A percentile compares a stretch with the other conserved stretches of the same genome.
Conservation (phyloP, 805 yeast species). For the Kurtzmaniella fragi region DNA sequence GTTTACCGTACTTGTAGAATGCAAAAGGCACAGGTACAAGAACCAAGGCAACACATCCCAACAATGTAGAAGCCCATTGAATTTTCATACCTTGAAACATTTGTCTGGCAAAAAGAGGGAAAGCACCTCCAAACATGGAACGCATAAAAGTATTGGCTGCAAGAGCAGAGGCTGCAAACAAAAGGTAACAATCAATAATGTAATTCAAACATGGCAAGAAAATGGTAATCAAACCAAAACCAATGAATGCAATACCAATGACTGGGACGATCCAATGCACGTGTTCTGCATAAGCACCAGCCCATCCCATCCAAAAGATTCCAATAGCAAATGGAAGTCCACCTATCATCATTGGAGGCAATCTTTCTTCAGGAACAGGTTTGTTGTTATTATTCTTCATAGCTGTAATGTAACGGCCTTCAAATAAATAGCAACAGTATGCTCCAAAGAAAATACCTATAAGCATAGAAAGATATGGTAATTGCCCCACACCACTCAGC, state of each 20-base stretch:
- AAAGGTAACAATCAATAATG: slow-evolving; percentile 54
- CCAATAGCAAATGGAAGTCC: slow-evolving; percentile 71
- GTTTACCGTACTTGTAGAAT: slow-evolving; percentile 41
- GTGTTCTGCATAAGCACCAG: slow-evolving; percentile 67
- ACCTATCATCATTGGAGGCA: slow-evolving; percentile 72
- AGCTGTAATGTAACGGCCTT: slow-evolving; percentile 20
- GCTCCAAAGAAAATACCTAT: slow-evolving; percentile 30
- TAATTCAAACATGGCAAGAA: slow-evolving; percentile 60
- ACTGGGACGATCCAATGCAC: slow-evolving; percentile 76
- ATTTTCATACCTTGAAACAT: slow-evolving; percentile 48
- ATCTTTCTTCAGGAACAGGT: slow-evolving; percentile 74
- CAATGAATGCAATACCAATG: slow-evolving; percentile 38
- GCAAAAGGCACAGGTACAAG: slow-evolving; percentile 49
- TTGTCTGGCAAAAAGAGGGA: slow-evolving; percentile 54
- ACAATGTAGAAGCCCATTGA: slow-evolving; percentile 50
- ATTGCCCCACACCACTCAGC: slow-evolving; percentile 17
- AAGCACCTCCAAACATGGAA: slow-evolving; percentile 54
- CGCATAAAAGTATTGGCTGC: slow-evolving; percentile 61
- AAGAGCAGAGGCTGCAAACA: slow-evolving; percentile 57
- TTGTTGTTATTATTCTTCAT: slow-evolving; percentile 32
- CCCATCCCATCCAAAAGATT: slow-evolving; percentile 83
- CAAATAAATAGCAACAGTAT: slow-evolving; percentile 14
- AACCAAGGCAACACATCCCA: slow-evolving; percentile 47
- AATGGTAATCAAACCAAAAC: slow-evolving; percentile 47
- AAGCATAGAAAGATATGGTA: slow-evolving; percentile 28